Conservation (phyloP, 768 basidiomycete species). For the Astraeus odoratus region DNA sequence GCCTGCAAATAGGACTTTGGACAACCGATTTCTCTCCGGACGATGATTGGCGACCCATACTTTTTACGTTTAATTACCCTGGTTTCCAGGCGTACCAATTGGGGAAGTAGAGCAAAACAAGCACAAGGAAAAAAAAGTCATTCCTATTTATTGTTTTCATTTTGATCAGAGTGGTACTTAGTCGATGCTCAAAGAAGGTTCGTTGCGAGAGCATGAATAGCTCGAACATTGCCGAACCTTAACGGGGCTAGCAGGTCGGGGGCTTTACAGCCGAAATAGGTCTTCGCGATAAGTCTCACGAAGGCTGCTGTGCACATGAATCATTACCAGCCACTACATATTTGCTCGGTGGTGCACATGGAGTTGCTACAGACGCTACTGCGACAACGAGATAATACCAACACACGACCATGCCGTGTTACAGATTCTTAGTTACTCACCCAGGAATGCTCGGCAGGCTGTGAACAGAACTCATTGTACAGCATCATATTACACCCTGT, state of each 20-base stretch:
- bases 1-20: too few relatives aligned
- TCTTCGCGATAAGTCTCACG: too few relatives aligned
- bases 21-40: neutral
- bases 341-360: too few relatives aligned
- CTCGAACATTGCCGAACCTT: neutral
- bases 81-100: slow-evolving; percentile 3
- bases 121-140: neutral
- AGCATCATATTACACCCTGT: neutral
- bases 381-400: too few relatives aligned
- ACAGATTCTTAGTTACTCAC: too few relatives aligned
- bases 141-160: neutral
- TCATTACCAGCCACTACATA: too few relatives aligned
- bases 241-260: neutral
- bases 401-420: too few relatives aligned
- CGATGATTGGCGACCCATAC: slow-evolving; percentile 1
- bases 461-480: too few relatives aligned
- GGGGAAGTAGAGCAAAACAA: neutral
- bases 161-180: neutral
- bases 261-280: neutral
- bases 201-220: neutral
- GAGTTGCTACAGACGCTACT: too few relatives aligned
- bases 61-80: slow-evolving; percentile 7
- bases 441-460: too few relatives aligned
- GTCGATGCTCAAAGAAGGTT: too few relatives aligned
- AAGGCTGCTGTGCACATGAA: too few relatives aligned